Evolutionary conservation across 768 basidiomycete species (phyloP).

Genomic region (Pleurotus ostreatus): DNA sequence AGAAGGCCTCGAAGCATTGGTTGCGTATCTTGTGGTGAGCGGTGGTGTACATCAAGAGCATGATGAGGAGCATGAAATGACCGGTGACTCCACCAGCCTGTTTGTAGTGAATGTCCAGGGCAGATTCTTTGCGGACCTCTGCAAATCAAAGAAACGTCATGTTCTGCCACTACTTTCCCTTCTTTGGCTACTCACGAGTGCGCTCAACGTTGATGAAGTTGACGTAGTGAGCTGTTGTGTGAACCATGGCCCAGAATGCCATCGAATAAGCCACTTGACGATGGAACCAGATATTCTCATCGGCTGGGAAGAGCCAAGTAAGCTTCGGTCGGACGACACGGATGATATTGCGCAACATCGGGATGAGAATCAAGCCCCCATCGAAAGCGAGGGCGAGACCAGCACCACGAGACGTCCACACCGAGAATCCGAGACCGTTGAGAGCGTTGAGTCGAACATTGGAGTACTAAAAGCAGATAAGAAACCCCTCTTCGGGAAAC

Average conservation of each 20-base stretch:
- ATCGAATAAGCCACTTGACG: slow-evolving; percentile 92
- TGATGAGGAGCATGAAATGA: slow-evolving; percentile 92
- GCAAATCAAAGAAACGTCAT: slow-evolving; percentile 8
- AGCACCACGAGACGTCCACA: slow-evolving; percentile 89
- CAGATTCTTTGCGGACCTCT: slow-evolving; percentile 80
- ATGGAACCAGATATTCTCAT: slow-evolving; percentile 97
- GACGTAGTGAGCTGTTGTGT: slow-evolving; percentile 91
- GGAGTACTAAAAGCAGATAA: slow-evolving; percentile 36
- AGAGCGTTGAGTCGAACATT: slow-evolving; percentile 67
- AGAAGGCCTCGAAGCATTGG: slow-evolving; percentile 94
- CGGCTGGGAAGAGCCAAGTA: slow-evolving; percentile 83
- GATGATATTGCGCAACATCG: slow-evolving; percentile 87
- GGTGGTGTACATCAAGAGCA: slow-evolving; percentile 90
- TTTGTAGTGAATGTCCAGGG: slow-evolving; percentile 82
- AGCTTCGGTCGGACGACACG: slow-evolving; percentile 78
- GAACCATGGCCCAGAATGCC: slow-evolving; percentile 90
- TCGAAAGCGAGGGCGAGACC: slow-evolving; percentile 87
- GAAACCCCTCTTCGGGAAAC: no score
- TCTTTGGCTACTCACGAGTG: slow-evolving; percentile 52
- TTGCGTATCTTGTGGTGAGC: slow-evolving; percentile 85
- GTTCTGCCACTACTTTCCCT: no score
- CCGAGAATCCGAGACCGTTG: slow-evolving; percentile 77
- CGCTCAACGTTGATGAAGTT: slow-evolving; percentile 92
- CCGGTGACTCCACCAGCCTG: slow-evolving; percentile 92
- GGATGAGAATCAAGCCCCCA: slow-evolving; percentile 81